Conservation (phyloP, 306 rosid genomes). For the Pterocarpus macrocarpus region DNA sequence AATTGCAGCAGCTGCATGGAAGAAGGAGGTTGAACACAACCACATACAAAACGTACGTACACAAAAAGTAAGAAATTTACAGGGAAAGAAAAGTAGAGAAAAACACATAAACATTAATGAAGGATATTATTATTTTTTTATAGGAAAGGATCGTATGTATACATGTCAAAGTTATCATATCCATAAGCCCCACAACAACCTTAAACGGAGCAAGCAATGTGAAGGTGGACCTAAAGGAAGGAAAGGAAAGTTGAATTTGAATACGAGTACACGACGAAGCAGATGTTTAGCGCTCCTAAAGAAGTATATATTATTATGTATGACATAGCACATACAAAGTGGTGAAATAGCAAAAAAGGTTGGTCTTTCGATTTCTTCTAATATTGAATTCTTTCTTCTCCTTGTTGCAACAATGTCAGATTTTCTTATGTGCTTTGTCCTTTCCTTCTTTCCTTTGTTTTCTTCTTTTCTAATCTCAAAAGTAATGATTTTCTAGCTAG, state of each 20-base stretch:
- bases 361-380: constrained; percentile 18
- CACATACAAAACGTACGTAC: neutral
- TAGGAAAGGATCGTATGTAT: neutral
- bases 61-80: neutral
- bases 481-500: constrained; percentile 50
- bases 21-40: neutral
- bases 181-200: constrained; percentile 54
- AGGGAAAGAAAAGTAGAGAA: neutral
- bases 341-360: constrained; percentile 58
- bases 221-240: constrained; percentile 40
- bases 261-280: constrained; percentile 61
- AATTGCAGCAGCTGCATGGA: constrained; percentile 44
- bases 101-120: constrained; percentile 2
- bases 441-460: neutral
- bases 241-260: constrained; percentile 56
- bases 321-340: constrained; percentile 42
- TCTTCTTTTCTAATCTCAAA: constrained; percentile 51
- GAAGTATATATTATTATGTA: constrained; percentile 26
- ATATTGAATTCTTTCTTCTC: neutral
- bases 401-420: neutral
- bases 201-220: constrained; percentile 48
- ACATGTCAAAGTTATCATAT: constrained; percentile 35
- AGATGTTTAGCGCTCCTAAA: constrained; percentile 52
- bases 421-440: constrained; percentile 30
- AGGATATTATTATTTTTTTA: neutral